A percentile compares a stretch with the other conserved stretches of the same genome.
phyloP scores from a whole-genome alignment of 306 rosid species.

The Casuarina glauca region DNA sequence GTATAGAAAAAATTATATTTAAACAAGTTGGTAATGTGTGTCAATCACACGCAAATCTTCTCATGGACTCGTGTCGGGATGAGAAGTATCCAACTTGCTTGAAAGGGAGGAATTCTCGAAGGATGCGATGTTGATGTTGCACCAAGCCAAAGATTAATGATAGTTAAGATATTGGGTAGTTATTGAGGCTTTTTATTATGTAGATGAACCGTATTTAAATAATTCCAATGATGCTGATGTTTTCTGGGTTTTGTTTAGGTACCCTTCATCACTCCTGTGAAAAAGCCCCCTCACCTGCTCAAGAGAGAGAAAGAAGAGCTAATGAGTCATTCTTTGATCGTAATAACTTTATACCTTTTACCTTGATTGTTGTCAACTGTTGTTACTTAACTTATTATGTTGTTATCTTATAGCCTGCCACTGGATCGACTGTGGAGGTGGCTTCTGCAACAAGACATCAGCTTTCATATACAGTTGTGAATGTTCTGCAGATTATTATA shows the following conservation, averaged over 20 bases:
- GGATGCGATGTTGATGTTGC: constrained; percentile 19
- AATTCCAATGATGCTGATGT: constrained; percentile 25
- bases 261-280: constrained; percentile 56
- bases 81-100: not conserved
- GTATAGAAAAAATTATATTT: not conserved
- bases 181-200: not conserved
- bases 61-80: not conserved
- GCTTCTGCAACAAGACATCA: constrained; percentile 73
- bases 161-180: not conserved
- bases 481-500: constrained; percentile 60
- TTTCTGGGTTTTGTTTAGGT: constrained; percentile 45
- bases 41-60: not conserved
- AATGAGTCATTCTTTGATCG: constrained; percentile 58
- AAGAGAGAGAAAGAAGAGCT: constrained; percentile 41
- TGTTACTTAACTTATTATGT: constrained; percentile 3
- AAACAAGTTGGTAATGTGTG: constrained; percentile 5
- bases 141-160: constrained; percentile 11
- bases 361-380: not conserved
- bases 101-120: not conserved
- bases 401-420: constrained; percentile 52
- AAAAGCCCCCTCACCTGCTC: constrained; percentile 49
- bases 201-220: not conserved
- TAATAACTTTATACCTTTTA: constrained; percentile 27
- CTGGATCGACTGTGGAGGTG: constrained; percentile 85
- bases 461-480: constrained; percentile 47